Conservation (phyloP, 2,329 filamentous ascomycete species). For the Knoxdaviesia proteae region DNA sequence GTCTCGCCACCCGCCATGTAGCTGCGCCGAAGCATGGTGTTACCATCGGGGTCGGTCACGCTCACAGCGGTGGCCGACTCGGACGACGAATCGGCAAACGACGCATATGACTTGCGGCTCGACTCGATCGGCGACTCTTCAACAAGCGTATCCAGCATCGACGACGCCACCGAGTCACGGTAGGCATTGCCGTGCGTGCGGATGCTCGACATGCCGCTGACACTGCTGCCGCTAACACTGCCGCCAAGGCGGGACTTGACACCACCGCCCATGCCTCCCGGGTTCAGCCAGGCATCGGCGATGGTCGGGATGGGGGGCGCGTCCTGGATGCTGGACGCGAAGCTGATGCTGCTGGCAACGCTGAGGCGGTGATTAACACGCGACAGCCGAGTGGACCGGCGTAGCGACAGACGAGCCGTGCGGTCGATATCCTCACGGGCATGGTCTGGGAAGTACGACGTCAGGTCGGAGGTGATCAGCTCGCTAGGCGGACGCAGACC, state of each 20-base stretch:
- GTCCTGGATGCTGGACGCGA: slow-evolving; percentile 78
- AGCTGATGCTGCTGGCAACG: slow-evolving; percentile 82
- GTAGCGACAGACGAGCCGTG: slow-evolving; percentile 79
- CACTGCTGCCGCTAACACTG: slow-evolving; percentile 2
- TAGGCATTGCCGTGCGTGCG: slow-evolving; percentile 29
- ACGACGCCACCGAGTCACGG: slow-evolving; percentile 75
- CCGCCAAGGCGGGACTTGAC: slow-evolving; percentile 33
- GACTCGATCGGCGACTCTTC: slow-evolving; percentile 77
- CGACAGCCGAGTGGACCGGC: slow-evolving; percentile 76
- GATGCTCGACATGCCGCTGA: slow-evolving; percentile 17
- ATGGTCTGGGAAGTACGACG: slow-evolving; percentile 93
- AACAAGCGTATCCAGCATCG: slow-evolving; percentile 70
- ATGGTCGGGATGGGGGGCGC: slow-evolving; percentile 91
- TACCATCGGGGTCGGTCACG: slow-evolving; percentile 58
- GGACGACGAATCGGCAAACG: slow-evolving; percentile 53
- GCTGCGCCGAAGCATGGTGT: slow-evolving; percentile 42
- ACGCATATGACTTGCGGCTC: slow-evolving; percentile 92
- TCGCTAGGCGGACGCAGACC: slow-evolving; percentile 87
- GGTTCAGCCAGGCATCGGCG: slow-evolving; percentile 71
- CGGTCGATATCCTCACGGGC: slow-evolving; percentile 86
- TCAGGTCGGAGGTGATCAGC: slow-evolving; percentile 87
- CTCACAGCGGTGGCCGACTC: slow-evolving; percentile 45
- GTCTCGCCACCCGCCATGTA: slow-evolving; percentile 64
- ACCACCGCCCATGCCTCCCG: slow-evolving; percentile 1
- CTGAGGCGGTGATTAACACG: slow-evolving; percentile 83